Evolutionary conservation across 805 yeast species (phyloP).

Genomic region (Isabelozyma rhagii): DNA sequence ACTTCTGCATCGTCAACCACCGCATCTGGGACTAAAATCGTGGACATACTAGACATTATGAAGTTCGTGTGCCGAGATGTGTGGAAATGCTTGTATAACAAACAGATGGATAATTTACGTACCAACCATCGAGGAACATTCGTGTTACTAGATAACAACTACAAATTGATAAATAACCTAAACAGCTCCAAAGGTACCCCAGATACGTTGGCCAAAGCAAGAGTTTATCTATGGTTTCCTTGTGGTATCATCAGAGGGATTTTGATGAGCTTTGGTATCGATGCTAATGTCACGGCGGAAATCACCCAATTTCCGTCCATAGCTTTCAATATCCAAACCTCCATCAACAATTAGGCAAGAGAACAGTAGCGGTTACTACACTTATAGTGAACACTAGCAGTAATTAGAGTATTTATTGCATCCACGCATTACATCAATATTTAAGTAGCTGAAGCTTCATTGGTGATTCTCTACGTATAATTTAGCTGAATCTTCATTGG

Average conservation of each 20-base stretch:
- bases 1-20: constrained; percentile 16
- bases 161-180: constrained; percentile 53
- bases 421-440: no score
- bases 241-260: constrained; percentile 76
- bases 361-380: no score
- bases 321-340: constrained; percentile 68
- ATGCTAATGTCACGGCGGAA: constrained; percentile 64
- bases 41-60: constrained; percentile 76
- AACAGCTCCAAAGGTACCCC: constrained; percentile 40
- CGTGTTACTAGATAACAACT: constrained; percentile 69
- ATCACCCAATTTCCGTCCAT: constrained; percentile 60
- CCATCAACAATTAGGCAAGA: constrained; percentile 27
- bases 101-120: constrained; percentile 87
- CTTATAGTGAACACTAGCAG: no score
- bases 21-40: constrained; percentile 38
- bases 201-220: constrained; percentile 44
- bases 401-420: no score
- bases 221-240: constrained; percentile 63
- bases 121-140: constrained; percentile 89
- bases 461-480: no score
- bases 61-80: constrained; percentile 90
- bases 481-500: no score
- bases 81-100: constrained; percentile 76
- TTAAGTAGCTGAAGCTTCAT: no score
- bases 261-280: constrained; percentile 64